Conservation (phyloP, 2,329 filamentous ascomycete genomes). For the Zalaria obscura region DNA sequence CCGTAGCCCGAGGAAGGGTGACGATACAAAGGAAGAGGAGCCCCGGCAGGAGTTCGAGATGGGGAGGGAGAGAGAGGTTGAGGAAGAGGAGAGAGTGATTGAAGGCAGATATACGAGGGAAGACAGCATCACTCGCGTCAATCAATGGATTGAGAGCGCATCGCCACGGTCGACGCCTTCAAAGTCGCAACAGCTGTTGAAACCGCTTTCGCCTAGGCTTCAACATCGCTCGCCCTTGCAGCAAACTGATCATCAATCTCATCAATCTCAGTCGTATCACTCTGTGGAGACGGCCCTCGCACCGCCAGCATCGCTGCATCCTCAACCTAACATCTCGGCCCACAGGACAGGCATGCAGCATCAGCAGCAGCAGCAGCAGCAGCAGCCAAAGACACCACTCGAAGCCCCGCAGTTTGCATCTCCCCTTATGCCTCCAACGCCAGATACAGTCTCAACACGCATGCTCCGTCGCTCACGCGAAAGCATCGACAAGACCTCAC, state of each 20-base stretch:
- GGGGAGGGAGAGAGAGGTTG: neutral
- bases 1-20: slow-evolving; percentile 10
- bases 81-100: neutral
- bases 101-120: slow-evolving; percentile 4
- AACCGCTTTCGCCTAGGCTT: too few species aligned
- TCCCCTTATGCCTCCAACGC: slow-evolving; percentile 17
- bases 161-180: neutral
- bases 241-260: too few species aligned
- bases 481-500: slow-evolving; percentile 7
- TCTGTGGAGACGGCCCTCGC: too few species aligned
- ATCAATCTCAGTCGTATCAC: too few species aligned
- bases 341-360: neutral
- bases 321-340: neutral
- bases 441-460: slow-evolving; percentile 17
- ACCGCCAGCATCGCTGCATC: too few species aligned
- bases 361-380: neutral
- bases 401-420: slow-evolving; percentile 12
- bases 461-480: slow-evolving; percentile 18
- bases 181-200: neutral
- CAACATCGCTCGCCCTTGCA: too few species aligned
- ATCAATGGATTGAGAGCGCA: slow-evolving; percentile 19
- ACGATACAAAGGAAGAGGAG: neutral
- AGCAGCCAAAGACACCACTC: neutral
- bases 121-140: slow-evolving; percentile 21
- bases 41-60: slow-evolving; percentile 2